phyloP scores from a whole-genome alignment of 2,329 filamentous ascomycete genomes.

The Diatrype stigma region DNA sequence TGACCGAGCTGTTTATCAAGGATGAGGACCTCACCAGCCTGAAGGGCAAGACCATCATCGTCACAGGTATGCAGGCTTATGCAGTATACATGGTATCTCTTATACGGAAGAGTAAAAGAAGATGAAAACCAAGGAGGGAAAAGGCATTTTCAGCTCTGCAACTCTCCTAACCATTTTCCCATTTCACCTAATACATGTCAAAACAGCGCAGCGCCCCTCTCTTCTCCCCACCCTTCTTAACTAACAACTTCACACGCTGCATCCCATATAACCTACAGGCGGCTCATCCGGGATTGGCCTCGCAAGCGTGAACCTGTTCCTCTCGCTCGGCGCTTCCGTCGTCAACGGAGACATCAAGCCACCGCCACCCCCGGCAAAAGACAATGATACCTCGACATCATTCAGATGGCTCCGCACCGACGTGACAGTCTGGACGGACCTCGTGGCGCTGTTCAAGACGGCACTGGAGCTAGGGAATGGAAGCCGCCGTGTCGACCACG shows the following conservation, averaged over 20 bases:
- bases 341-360: constrained; percentile 50
- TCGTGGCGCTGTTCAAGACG: constrained; percentile 47
- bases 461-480: constrained; percentile 42
- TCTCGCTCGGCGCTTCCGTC: constrained; percentile 50
- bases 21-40: constrained; percentile 39
- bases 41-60: constrained; percentile 46
- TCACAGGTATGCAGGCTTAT: constrained; percentile 42
- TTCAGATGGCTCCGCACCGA: constrained; percentile 42
- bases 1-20: constrained; percentile 42
- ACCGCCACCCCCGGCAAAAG: constrained; percentile 24
- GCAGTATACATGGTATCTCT: no score
- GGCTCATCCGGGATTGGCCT: constrained; percentile 59
- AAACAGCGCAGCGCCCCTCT: no score
- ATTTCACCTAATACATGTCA: no score
- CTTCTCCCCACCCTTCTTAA: no score
- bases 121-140: no score
- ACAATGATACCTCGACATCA: constrained; percentile 10
- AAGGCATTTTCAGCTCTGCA: no score
- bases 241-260: no score
- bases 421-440: constrained; percentile 46
- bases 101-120: no score
- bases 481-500: constrained; percentile 72
- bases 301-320: constrained; percentile 47
- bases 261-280: no score
- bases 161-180: no score